These are phyloP conservation scores for Marasmius tenuissimus DNA, from an alignment of 1,284 basidiomycete genomes.

Conservation along the genomic window DNA sequence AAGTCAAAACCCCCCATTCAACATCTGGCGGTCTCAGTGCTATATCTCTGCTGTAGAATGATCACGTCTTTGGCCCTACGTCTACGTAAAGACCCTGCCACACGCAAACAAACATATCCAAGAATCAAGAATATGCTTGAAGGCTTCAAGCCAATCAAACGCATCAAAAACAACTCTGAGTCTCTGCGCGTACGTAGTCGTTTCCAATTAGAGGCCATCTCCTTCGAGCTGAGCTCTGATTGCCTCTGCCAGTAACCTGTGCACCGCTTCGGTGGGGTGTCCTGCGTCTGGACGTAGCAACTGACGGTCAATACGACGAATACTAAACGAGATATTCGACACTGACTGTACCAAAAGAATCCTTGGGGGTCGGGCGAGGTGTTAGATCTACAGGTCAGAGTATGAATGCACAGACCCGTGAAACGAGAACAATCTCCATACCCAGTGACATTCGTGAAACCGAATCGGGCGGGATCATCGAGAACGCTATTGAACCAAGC, in stretches of 20 bases:
- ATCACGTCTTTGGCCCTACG: no score
- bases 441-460: slow-evolving; percentile 54
- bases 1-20: no score
- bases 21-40: no score
- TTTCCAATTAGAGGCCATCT: background rate
- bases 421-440: slow-evolving; percentile 17
- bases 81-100: no score
- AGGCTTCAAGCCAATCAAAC: no score
- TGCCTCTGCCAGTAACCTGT: slow-evolving; percentile 43
- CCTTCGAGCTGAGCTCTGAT: slow-evolving; percentile 35
- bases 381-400: slow-evolving; percentile 40
- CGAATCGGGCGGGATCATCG: slow-evolving; percentile 38
- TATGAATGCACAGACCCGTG: background rate
- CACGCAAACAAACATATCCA: no score
- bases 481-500: slow-evolving; percentile 47
- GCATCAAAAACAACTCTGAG: no score
- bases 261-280: slow-evolving; percentile 51
- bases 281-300: slow-evolving; percentile 34
- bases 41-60: no score
- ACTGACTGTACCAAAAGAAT: slow-evolving; percentile 59
- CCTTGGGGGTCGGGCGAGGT: slow-evolving; percentile 42
- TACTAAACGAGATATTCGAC: background rate
- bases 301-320: background rate
- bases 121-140: no score
- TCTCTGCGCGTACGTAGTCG: no score